A percentile compares a stretch with the other conserved stretches of the same genome.
Evolutionary conservation across 352 stramenopile species (phyloP).

Genomic region (Phytophthora uliginosa): DNA sequence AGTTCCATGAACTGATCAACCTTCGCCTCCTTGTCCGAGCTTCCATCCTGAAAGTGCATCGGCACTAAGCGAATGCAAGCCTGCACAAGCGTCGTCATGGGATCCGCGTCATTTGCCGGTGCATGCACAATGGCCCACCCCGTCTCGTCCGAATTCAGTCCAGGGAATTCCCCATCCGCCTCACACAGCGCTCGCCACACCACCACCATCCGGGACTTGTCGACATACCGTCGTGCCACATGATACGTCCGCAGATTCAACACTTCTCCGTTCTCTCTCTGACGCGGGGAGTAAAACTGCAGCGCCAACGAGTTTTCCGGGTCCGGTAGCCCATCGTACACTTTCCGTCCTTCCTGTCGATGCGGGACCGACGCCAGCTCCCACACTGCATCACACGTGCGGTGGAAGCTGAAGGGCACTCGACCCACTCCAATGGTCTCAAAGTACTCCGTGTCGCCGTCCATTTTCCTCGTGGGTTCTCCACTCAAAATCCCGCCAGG

Average conservation of each 20-base stretch:
- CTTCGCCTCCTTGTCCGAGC: slow-evolving; percentile 1
- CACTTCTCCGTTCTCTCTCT: slow-evolving; percentile 13
- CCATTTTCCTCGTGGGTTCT: slow-evolving; percentile 16
- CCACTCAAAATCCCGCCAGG: slow-evolving; percentile 25
- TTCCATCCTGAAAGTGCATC: slow-evolving; percentile 30
- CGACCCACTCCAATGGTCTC: slow-evolving; percentile 27
- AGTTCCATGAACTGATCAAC: slow-evolving; percentile 38
- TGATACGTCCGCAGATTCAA: slow-evolving; percentile 22
- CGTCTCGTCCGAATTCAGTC: slow-evolving; percentile 62
- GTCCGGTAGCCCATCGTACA: slow-evolving; percentile 24
- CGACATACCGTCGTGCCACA: slow-evolving; percentile 41
- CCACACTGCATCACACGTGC: slow-evolving; percentile 33
- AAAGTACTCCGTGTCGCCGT: slow-evolving; percentile 27
- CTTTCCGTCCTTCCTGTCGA: slow-evolving; percentile 14
- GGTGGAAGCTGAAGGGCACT: slow-evolving; percentile 26
- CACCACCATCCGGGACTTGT: slow-evolving; percentile 51
- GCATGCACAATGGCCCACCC: slow-evolving; percentile 45
- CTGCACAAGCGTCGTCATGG: slow-evolving; percentile 20
- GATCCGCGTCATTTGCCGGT: neutral
- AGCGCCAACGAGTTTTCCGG: slow-evolving; percentile 44
- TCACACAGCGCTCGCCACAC: slow-evolving; percentile 57
- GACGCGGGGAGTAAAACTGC: slow-evolving; percentile 37
- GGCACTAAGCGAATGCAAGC: slow-evolving; percentile 19
- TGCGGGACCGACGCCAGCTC: slow-evolving; percentile 25
- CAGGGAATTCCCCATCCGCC: slow-evolving; percentile 39